These are phyloP conservation scores for Metschnikowia baotianmanensis DNA, from an alignment of 805 yeast genomes.

Conservation along the genomic window DNA sequence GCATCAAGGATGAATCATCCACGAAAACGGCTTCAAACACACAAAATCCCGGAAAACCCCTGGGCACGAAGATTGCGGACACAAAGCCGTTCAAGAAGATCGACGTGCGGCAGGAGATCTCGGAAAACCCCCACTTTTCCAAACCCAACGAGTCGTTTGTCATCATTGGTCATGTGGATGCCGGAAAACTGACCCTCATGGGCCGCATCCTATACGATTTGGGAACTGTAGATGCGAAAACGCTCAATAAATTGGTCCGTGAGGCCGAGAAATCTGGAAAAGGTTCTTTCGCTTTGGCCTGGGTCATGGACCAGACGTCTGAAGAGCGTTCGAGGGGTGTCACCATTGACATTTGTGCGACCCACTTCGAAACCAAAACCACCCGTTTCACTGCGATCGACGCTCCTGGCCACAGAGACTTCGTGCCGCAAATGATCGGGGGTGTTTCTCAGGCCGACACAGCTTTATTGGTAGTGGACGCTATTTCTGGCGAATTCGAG, in stretches of 20 bases:
- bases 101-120: slow-evolving; percentile 41
- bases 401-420: slow-evolving; percentile 83
- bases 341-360: slow-evolving; percentile 73
- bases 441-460: slow-evolving; percentile 79
- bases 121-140: slow-evolving; percentile 26
- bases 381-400: slow-evolving; percentile 69
- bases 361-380: slow-evolving; percentile 55
- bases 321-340: slow-evolving; percentile 79
- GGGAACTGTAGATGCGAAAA: slow-evolving; percentile 63
- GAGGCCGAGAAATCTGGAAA: slow-evolving; percentile 71
- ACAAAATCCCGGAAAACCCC: background rate
- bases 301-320: slow-evolving; percentile 79
- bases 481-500: slow-evolving; percentile 65
- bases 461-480: slow-evolving; percentile 70
- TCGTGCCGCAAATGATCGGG: slow-evolving; percentile 82
- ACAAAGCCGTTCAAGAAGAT: slow-evolving; percentile 45
- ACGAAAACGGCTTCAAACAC: background rate
- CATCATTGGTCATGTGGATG: slow-evolving; percentile 84
- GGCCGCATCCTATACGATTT: slow-evolving; percentile 69
- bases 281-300: slow-evolving; percentile 77
- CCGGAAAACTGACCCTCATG: slow-evolving; percentile 79
- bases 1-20: slow-evolving; percentile 16
- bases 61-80: slow-evolving; percentile 16
- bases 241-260: slow-evolving; percentile 58
- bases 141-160: slow-evolving; percentile 69